Base-by-base conservation (phyloP, 805 yeast species). In the Pichia manshurica region DNA sequence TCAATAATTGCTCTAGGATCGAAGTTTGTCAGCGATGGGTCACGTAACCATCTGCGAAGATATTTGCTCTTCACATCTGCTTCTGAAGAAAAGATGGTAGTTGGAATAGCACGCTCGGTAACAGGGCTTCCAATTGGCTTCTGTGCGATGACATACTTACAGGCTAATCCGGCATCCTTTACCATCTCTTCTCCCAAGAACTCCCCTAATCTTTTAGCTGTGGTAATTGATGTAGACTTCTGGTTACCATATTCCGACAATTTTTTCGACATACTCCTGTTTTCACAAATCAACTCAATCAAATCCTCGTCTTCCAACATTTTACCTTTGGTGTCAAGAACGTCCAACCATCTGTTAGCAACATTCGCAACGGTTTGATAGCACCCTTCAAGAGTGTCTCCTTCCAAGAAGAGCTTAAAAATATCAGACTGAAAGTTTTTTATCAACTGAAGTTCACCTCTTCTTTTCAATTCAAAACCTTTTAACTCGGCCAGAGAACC, bases 171-270 rank as follows among this genome's bases (percentile, higher is more conserved):
- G 50, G 90, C 89, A 65, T 89, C 98, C 58, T 88, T 90, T 3
- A 89, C 95, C 96, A 91, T 91, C 56, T 89, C 96, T 53, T 84
- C 89, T 13, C 99, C 99, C 55, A 93, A 73, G 62, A 93, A 91
- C 56, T 93, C 97, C 49, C 96, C 96, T 45, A 93, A 70, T 58
- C 99, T 75, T 54, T 76, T 81, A 0, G 99, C 99, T 0, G 99
- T 93, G 0, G 98, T 89, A 53, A 95, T 91, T 0, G 98, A 87
- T 0, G 98, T 88, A 0, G 96, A 87, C 60, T 95, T 93, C 61
- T 88, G 96, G 23, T 75, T 77, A 8, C 81, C 97, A 59, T 93
- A 93, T 60, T 91, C 98, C 16, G 78, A 85, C 54, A 93, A 71
- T 23, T 95, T 79, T 60, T 88, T 91, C 34, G 96, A 85, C 98